Conservation (phyloP, 2,329 filamentous ascomycete species). For the Endocalyx cinctus region DNA sequence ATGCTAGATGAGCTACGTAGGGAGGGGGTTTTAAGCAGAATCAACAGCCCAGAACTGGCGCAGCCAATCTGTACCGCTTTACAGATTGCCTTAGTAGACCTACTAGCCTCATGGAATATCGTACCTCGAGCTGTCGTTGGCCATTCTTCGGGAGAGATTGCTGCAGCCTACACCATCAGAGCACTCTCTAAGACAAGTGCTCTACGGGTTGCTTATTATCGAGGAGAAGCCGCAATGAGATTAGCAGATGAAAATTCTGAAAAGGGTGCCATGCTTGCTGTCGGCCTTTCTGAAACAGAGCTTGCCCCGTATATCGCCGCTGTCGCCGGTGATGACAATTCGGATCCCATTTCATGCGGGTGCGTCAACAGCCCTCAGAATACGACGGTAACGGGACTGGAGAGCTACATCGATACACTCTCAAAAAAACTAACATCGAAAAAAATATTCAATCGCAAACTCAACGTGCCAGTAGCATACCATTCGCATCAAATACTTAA, state of each 20-base stretch:
- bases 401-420: background rate
- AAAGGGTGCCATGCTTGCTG: slow-evolving; percentile 6
- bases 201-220: slow-evolving; percentile 1
- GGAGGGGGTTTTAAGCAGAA: background rate
- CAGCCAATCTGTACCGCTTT: background rate
- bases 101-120: slow-evolving; percentile 14
- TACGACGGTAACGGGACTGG: background rate
- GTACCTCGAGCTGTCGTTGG: slow-evolving; percentile 22
- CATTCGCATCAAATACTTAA: background rate
- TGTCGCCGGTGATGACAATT: slow-evolving; percentile 9
- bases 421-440: background rate
- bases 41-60: background rate
- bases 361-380: background rate
- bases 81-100: background rate
- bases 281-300: background rate
- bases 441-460: background rate
- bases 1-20: slow-evolving; percentile 1
- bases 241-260: background rate
- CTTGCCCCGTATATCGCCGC: slow-evolving; percentile 9
- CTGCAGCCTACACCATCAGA: slow-evolving; percentile 30
- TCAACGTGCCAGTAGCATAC: background rate
- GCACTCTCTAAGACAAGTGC: slow-evolving; percentile 17
- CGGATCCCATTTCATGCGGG: slow-evolving; percentile 6
- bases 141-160: slow-evolving; percentile 32
- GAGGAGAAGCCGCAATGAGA: background rate